phyloP scores from a whole-genome alignment of 352 stramenopile genomes.

The Phytopythium aichiense region DNA sequence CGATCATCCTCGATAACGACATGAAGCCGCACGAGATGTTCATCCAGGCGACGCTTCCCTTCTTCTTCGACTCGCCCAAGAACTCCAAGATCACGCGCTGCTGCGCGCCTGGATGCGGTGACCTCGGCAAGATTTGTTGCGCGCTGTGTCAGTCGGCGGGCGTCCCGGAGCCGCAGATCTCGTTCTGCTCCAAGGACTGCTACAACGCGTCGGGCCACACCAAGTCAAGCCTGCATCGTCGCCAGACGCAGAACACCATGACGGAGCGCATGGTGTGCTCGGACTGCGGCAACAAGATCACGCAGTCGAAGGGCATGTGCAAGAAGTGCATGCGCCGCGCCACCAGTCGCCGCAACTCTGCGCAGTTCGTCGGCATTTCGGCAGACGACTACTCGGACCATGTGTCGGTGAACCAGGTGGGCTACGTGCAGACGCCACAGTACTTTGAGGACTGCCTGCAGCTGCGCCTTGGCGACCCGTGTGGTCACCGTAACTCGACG shows the following conservation, averaged over 20 bases:
- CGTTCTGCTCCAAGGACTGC: constrained; percentile 79
- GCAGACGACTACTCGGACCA: constrained; percentile 69
- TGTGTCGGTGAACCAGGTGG: constrained; percentile 64
- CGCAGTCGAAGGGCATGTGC: constrained; percentile 60
- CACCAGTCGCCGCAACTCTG: constrained; percentile 23
- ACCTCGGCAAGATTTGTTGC: constrained; percentile 77
- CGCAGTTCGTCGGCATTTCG: constrained; percentile 47
- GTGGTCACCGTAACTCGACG: constrained; percentile 64
- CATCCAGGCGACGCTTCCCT: constrained; percentile 59
- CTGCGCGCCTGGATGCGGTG: constrained; percentile 50
- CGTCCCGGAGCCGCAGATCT: constrained; percentile 59
- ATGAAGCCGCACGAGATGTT: constrained; percentile 83
- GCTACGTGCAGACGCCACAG: constrained; percentile 70
- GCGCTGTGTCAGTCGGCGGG: constrained; percentile 58
- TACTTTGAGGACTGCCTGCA: constrained; percentile 74
- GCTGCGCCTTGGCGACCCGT: constrained; percentile 54
- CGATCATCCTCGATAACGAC: constrained; percentile 79
- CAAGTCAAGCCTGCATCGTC: constrained; percentile 59
- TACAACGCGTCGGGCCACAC: constrained; percentile 66
- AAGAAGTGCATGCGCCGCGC: constrained; percentile 51
- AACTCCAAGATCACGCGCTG: constrained; percentile 67
- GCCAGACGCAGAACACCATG: constrained; percentile 66
- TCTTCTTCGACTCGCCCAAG: constrained; percentile 66
- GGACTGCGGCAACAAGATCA: constrained; percentile 61
- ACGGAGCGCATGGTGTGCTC: constrained; percentile 58